Evolutionary conservation across 2,329 filamentous ascomycete species (phyloP), one percentile per base, ranked within the genome.

Genomic region (Fusarium xyrophilum): DNA sequence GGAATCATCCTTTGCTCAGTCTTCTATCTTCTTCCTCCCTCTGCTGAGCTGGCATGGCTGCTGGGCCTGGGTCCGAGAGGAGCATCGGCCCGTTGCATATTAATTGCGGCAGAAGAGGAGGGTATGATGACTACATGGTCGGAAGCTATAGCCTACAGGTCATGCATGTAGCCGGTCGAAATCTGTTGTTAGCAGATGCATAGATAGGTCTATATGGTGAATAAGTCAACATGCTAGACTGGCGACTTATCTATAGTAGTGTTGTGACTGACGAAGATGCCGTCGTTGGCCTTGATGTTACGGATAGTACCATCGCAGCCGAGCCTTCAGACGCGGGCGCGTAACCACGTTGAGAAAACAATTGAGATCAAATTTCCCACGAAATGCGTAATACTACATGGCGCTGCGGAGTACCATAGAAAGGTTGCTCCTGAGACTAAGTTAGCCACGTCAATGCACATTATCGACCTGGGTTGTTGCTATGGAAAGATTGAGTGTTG

Each of bases 1-100:
- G 46, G 32, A 12, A 50, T 36, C 46, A 50, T 27, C 46, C 32
- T 27, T 38, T n/a, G 30, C 25, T 27, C 33, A 15, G 32, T 11
- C 12, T 27, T 25, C 30, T 35, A 23, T 6, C 9, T 19, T 15
- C 14, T 12, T 25, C 30, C 11, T 48, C 23, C 32, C 17, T 27
- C n/a, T 36, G 32, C 7, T 25, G 21, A 25, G 46, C 46, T 33
- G 35, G 38, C 35, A 42, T 59, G 35, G 42, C 28, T 44, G 23
- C 19, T 32, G n/a, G 38, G 40, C 38, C 57, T 15, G 25, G 38
- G 35, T 39, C 63, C 35, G 57, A 48, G 35, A 50, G 63, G 70
- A 68, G 67, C 32, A 68, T 64, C 65, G 70, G 68, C 21, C 67
- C 67, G 72, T 72, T 56, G 68, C 62, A 68, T 68, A 65, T 68